Conservation (phyloP, 495 filamentous ascomycete genomes). For the Lophium mytilinum region DNA sequence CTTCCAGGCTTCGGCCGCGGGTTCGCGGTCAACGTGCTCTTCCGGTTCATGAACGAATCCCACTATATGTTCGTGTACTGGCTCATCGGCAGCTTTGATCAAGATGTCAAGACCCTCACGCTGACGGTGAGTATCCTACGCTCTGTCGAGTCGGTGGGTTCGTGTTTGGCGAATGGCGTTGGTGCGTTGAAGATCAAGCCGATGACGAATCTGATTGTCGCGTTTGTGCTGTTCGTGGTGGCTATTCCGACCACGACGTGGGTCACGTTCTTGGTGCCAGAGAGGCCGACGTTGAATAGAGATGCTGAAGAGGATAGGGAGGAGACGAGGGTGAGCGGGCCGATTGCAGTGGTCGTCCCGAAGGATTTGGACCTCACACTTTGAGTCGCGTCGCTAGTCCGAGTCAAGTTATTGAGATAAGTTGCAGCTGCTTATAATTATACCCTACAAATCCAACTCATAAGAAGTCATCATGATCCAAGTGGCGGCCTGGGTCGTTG, state of each 20-base stretch:
- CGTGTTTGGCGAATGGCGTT: conserved; percentile 43
- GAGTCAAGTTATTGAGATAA: no score
- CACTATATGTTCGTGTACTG: conserved; percentile 44
- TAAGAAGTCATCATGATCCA: no score
- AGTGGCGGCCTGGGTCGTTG: no score
- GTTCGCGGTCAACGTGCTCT: conserved; percentile 35
- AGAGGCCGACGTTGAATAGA: conserved; percentile 22
- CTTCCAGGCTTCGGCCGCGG: conserved; percentile 36
- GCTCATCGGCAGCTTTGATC: conserved; percentile 43
- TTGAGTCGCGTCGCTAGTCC: no score
- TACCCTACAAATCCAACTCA: no score
- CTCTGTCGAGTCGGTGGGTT: conserved; percentile 44
- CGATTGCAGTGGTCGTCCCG: no score
- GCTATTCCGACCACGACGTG: conserved; percentile 34
- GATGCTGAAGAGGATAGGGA: not conserved
- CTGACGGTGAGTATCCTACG: conserved; percentile 43
- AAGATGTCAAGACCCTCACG: conserved; percentile 41
- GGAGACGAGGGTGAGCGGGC: no score
- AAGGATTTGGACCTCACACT: no score
- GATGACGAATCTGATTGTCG: conserved; percentile 39
- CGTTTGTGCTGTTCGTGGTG: conserved; percentile 38
- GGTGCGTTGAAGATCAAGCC: conserved; percentile 37
- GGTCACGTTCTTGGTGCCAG: conserved; percentile 36
- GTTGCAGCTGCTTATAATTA: no score
- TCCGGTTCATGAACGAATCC: conserved; percentile 39